These are phyloP conservation scores for Taphrina confusa DNA, from an alignment of 1,139 yeast species.

Conservation along the genomic window DNA sequence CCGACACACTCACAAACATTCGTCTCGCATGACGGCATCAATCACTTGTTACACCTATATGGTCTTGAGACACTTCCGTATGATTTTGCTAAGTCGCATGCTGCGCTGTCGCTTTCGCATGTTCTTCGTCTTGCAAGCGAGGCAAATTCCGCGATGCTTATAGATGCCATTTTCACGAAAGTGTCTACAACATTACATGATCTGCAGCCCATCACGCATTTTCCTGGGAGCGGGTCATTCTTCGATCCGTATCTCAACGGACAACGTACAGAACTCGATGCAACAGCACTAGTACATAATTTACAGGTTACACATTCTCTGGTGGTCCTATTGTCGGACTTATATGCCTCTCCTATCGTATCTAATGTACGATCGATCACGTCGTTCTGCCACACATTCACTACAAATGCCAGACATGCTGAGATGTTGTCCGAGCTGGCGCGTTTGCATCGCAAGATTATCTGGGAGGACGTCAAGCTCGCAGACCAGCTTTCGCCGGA, in stretches of 20 bases:
- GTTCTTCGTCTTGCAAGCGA: slow-evolving; percentile 39
- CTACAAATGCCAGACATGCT: slow-evolving; percentile 36
- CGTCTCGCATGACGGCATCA: slow-evolving; percentile 45
- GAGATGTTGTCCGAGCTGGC: slow-evolving; percentile 38
- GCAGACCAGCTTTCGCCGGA: slow-evolving; percentile 37
- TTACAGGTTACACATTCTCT: slow-evolving; percentile 36
- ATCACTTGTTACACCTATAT: slow-evolving; percentile 43
- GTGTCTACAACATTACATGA: slow-evolving; percentile 27
- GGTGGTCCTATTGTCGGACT: slow-evolving; percentile 39
- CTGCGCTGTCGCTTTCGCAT: slow-evolving; percentile 43
- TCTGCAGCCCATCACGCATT: neutral
- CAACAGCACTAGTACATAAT: neutral
- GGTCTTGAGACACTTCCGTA: slow-evolving; percentile 45
- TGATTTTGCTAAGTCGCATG: slow-evolving; percentile 46
- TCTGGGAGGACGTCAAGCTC: slow-evolving; percentile 41
- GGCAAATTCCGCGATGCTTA: slow-evolving; percentile 30
- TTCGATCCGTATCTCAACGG: slow-evolving; percentile 30
- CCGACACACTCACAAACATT: slow-evolving; percentile 45
- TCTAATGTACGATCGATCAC: slow-evolving; percentile 38
- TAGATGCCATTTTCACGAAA: slow-evolving; percentile 33
- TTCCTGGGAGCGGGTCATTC: slow-evolving; percentile 26
- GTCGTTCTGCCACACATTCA: slow-evolving; percentile 39
- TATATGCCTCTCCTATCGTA: slow-evolving; percentile 37
- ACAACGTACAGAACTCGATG: neutral
- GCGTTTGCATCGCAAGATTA: slow-evolving; percentile 37